Conservation (phyloP, 352 stramenopile genomes). For the Chrysophaeum taylorii region DNA sequence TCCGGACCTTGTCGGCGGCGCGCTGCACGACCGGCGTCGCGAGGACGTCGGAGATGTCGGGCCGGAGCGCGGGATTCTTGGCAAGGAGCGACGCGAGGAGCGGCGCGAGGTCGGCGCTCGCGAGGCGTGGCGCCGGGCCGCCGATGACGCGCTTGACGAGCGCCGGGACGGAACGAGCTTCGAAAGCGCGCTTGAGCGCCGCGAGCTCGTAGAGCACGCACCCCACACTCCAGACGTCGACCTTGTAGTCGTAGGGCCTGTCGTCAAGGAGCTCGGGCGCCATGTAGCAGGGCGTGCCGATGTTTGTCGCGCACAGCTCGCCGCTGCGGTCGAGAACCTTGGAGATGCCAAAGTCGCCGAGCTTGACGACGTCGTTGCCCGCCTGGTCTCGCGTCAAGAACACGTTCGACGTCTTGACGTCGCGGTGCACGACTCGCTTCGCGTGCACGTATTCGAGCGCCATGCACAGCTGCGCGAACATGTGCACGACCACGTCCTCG, state of each 20-base stretch:
- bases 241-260: constrained; percentile 63
- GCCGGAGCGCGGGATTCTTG: neutral
- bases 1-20: neutral
- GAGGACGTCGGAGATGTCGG: constrained; percentile 7
- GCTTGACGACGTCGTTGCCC: constrained; percentile 45
- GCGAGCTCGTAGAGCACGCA: constrained; percentile 69
- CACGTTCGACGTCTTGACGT: constrained; percentile 71
- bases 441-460: constrained; percentile 26
- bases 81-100: neutral
- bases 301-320: constrained; percentile 58
- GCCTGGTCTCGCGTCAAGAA: constrained; percentile 48
- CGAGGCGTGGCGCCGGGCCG: no score
- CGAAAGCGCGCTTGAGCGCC: constrained; percentile 58
- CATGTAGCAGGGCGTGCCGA: constrained; percentile 53
- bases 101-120: neutral
- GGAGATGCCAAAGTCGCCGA: constrained; percentile 51
- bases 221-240: constrained; percentile 67
- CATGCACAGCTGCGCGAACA: constrained; percentile 10
- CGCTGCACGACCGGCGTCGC: neutral
- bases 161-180: constrained; percentile 34
- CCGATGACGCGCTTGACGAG: constrained; percentile 8
- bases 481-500: neutral
- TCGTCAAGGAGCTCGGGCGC: constrained; percentile 69
- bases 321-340: constrained; percentile 11
- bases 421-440: constrained; percentile 67